These are phyloP conservation scores for Salvia rosmarinus DNA, from an alignment of 257 asterid species.

Conservation along the genomic window DNA sequence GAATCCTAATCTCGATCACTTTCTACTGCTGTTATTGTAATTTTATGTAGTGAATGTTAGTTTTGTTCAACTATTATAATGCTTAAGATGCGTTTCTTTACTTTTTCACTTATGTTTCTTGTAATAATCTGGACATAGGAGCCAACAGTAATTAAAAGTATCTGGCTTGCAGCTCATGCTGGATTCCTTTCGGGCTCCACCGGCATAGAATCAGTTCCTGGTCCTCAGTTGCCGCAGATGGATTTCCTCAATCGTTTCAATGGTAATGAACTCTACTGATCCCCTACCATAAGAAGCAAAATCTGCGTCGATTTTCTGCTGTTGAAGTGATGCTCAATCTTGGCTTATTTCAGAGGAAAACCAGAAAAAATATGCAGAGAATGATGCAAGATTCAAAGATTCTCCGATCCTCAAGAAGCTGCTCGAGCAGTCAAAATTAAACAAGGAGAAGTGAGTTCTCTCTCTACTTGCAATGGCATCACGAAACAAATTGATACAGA, in stretches of 20 bases:
- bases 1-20: neutral
- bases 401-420: slow-evolving; percentile 80
- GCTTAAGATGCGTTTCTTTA: neutral
- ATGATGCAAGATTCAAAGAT: slow-evolving; percentile 83
- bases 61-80: too few species aligned
- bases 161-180: slow-evolving; percentile 79
- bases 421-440: slow-evolving; percentile 74
- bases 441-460: slow-evolving; percentile 71
- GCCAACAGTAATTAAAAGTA: slow-evolving; percentile 33
- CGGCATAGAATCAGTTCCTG: slow-evolving; percentile 90
- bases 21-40: slow-evolving; percentile 8
- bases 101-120: slow-evolving; percentile 23
- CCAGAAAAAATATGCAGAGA: slow-evolving; percentile 88
- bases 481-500: neutral
- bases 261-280: slow-evolving; percentile 45
- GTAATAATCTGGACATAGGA: slow-evolving; percentile 30
- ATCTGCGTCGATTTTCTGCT: slow-evolving; percentile 1
- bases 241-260: slow-evolving; percentile 80
- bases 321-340: slow-evolving; percentile 12
- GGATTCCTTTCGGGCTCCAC: slow-evolving; percentile 80
- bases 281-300: neutral
- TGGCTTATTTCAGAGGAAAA: slow-evolving; percentile 64
- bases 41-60: neutral
- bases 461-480: slow-evolving; percentile 20
- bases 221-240: slow-evolving; percentile 82